Conservation (phyloP, 2,329 filamentous ascomycete species). For the Talaromyces sp. region DNA sequence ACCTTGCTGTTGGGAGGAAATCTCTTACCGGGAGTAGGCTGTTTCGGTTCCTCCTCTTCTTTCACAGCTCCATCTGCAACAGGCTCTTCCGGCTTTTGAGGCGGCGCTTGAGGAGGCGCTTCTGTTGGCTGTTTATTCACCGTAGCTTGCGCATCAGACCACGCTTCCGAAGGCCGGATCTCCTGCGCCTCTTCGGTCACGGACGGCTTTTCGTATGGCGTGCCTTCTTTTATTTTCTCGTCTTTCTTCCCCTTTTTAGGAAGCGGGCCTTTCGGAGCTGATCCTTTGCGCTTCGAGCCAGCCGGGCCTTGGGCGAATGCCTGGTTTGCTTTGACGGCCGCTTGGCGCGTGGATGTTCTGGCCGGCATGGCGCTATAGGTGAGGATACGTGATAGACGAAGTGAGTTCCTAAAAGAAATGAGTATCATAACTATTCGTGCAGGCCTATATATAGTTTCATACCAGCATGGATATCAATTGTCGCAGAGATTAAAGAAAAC, state of each 20-base stretch:
- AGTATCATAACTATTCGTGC: slow-evolving; percentile 4
- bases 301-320: slow-evolving; percentile 31
- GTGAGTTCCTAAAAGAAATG: slow-evolving; percentile 4
- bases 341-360: slow-evolving; percentile 38
- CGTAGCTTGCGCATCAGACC: slow-evolving; percentile 9
- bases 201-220: slow-evolving; percentile 12
- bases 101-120: slow-evolving; percentile 2
- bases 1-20: neutral
- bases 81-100: slow-evolving; percentile 18
- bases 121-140: slow-evolving; percentile 10
- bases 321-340: slow-evolving; percentile 40
- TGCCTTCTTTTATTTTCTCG: slow-evolving; percentile 7
- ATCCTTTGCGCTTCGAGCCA: slow-evolving; percentile 37
- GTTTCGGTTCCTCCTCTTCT: slow-evolving; percentile 14
- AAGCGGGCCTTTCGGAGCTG: slow-evolving; percentile 19
- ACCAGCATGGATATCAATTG: neutral
- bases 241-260: slow-evolving; percentile 38
- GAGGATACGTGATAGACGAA: neutral
- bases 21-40: slow-evolving; percentile 7
- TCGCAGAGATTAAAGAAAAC: neutral
- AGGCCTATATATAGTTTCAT: neutral
- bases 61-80: slow-evolving; percentile 2
- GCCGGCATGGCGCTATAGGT: slow-evolving; percentile 16
- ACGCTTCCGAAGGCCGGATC: slow-evolving; percentile 24
- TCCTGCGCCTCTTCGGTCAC: slow-evolving; percentile 12